Conservation (phyloP, 805 yeast genomes). For the Saturnispora galanensis region DNA sequence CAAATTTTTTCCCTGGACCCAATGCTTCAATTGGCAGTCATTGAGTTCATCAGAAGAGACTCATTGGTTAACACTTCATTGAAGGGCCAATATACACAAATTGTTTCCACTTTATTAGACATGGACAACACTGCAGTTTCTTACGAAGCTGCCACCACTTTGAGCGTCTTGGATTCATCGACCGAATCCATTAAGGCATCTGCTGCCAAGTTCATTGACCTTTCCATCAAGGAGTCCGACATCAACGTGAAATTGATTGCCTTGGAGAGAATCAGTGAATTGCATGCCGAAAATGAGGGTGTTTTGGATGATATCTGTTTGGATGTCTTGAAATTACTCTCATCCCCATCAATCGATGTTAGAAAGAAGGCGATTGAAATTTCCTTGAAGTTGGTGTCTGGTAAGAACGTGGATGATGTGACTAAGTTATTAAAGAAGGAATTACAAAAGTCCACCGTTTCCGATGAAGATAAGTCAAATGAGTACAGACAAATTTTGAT, state of each 20-base stretch:
- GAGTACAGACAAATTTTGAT: conserved; percentile 87
- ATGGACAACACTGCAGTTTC: conserved; percentile 62
- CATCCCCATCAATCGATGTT: conserved; percentile 87
- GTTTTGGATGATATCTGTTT: conserved; percentile 72
- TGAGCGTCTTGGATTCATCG: conserved; percentile 45
- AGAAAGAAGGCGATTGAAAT: conserved; percentile 81
- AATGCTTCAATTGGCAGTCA: conserved; percentile 75
- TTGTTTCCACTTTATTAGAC: conserved; percentile 66
- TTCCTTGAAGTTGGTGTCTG: conserved; percentile 68
- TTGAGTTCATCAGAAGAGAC: conserved; percentile 86
- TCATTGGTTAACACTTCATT: conserved; percentile 54
- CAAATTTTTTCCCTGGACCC: conserved; percentile 64
- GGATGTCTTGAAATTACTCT: conserved; percentile 76
- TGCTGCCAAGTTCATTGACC: conserved; percentile 76
- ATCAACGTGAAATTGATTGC: conserved; percentile 91
- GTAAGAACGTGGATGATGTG: conserved; percentile 89
- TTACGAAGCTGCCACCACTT: conserved; percentile 85
- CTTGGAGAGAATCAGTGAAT: conserved; percentile 70
- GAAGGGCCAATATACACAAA: conserved; percentile 58
- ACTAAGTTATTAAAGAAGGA: conserved; percentile 88
- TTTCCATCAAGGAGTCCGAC: conserved; percentile 89
- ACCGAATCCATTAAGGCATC: conserved; percentile 66
- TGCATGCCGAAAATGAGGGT: conserved; percentile 70
- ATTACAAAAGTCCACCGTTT: conserved; percentile 58
- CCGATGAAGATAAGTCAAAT: conserved; percentile 68